These are phyloP conservation scores for Cyberlindnera xylosilytica DNA, from an alignment of 805 yeast genomes.

Conservation along the genomic window DNA sequence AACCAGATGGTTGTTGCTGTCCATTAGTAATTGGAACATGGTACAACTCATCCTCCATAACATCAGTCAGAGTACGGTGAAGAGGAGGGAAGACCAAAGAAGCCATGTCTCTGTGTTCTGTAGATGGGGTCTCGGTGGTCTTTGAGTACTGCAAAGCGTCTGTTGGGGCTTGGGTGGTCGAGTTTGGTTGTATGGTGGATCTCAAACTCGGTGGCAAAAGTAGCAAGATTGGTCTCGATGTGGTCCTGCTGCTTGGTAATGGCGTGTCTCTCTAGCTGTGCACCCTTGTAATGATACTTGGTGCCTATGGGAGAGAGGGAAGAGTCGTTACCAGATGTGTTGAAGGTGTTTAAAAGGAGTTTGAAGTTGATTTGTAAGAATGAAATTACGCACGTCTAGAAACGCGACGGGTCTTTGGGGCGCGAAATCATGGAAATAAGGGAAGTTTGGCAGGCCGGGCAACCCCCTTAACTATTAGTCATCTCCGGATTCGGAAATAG, in stretches of 20 bases:
- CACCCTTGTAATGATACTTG: no score
- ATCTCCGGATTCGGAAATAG: constrained; percentile 4
- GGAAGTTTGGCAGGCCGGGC: constrained; percentile 16
- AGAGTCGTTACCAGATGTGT: no score
- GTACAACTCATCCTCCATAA: constrained; percentile 59
- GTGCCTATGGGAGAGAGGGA: no score
- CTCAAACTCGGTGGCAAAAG: constrained; percentile 8
- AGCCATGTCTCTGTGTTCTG: constrained; percentile 33
- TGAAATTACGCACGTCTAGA: neutral
- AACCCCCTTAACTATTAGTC: constrained; percentile 3
- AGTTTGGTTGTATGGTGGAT: constrained; percentile 1
- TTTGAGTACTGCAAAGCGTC: constrained; percentile 1
- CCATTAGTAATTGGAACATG: constrained; percentile 26
- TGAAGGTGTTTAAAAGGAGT: no score
- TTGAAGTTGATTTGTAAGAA: neutral
- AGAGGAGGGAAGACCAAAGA: constrained; percentile 46
- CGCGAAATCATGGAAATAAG: constrained; percentile 1
- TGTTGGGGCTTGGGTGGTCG: neutral
- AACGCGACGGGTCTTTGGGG: neutral
- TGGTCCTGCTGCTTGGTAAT: neutral
- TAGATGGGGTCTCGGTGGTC: neutral
- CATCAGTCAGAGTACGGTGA: constrained; percentile 53
- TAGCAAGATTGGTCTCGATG: constrained; percentile 1
- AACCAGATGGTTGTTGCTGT: constrained; percentile 3
- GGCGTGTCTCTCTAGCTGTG: neutral